phyloP scores from a whole-genome alignment of 2,329 filamentous ascomycete genomes.

The Truncatella angustata region DNA sequence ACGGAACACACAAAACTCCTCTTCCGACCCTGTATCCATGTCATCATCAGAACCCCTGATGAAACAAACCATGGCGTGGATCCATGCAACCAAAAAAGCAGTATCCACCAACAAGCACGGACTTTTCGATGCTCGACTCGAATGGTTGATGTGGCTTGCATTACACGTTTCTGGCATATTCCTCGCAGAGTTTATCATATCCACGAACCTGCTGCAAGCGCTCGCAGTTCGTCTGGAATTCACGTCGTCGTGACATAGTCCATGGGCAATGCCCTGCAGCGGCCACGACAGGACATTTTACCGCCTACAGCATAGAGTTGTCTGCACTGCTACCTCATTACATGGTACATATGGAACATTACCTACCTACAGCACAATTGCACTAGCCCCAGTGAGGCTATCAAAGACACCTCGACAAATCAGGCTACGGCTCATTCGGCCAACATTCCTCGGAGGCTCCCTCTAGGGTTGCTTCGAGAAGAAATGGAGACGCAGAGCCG shows the following conservation, averaged over 20 bases:
- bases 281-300: neutral
- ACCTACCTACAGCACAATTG: slow-evolving; percentile 21
- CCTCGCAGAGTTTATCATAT: too few species aligned
- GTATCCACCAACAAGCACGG: slow-evolving; percentile 5
- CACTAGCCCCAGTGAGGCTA: slow-evolving; percentile 28
- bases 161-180: too few species aligned
- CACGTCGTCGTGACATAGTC: too few species aligned
- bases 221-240: too few species aligned
- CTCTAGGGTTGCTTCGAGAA: slow-evolving; percentile 18
- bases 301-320: neutral
- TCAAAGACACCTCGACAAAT: slow-evolving; percentile 32
- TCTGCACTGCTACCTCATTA: slow-evolving; percentile 15
- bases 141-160: neutral
- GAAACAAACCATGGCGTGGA: slow-evolving; percentile 11
- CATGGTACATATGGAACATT: slow-evolving; percentile 14
- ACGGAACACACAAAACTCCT: neutral
- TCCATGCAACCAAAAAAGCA: slow-evolving; percentile 4
- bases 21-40: slow-evolving; percentile 3
- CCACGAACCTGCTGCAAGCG: too few species aligned
- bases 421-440: slow-evolving; percentile 48
- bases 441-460: slow-evolving; percentile 31
- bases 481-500: neutral
- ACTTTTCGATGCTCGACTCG: neutral
- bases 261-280: too few species aligned
- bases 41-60: slow-evolving; percentile 5